Percentiles rank a stretch among this genome's conserved stretches.
Evolutionary conservation across 2,329 filamentous ascomycete species (phyloP).

Genomic region (Fonsecaea erecta): DNA sequence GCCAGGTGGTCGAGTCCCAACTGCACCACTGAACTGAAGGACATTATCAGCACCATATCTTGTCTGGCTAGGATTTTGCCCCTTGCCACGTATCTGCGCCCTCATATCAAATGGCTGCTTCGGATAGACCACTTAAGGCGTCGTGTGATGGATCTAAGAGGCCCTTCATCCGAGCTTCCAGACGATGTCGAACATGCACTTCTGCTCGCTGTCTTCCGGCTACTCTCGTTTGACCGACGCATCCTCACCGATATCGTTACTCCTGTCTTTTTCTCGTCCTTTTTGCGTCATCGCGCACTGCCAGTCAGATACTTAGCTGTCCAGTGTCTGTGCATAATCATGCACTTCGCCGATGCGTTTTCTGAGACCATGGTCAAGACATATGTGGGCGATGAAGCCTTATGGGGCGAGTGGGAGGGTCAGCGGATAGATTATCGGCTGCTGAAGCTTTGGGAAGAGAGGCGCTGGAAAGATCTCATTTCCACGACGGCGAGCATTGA

Average conservation of each 20-base stretch:
- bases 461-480: conserved; percentile 51
- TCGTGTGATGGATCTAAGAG: conserved; percentile 6
- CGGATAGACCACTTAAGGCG: conserved; percentile 1
- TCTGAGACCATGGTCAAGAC: conserved; percentile 71
- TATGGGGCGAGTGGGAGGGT: conserved; percentile 77
- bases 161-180: conserved; percentile 38
- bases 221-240: conserved; percentile 75
- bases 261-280: conserved; percentile 68
- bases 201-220: conserved; percentile 74
- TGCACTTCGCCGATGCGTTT: conserved; percentile 79
- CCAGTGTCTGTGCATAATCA: conserved; percentile 76
- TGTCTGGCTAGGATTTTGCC: conserved; percentile 38
- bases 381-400: conserved; percentile 66
- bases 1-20: conserved; percentile 69
- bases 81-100: conserved; percentile 32
- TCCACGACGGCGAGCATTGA: conserved; percentile 60
- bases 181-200: conserved; percentile 49
- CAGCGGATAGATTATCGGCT: conserved; percentile 78
- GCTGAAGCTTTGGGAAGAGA: conserved; percentile 66
- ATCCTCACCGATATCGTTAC: conserved; percentile 69
- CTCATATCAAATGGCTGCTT: conserved; percentile 25
- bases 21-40: conserved; percentile 29
- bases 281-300: conserved; percentile 65
- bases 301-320: conserved; percentile 79
- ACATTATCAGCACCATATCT: conserved; percentile 42